These are phyloP conservation scores for Zasmidium angulare DNA, from an alignment of 2,329 filamentous ascomycete genomes.

Conservation along the genomic window DNA sequence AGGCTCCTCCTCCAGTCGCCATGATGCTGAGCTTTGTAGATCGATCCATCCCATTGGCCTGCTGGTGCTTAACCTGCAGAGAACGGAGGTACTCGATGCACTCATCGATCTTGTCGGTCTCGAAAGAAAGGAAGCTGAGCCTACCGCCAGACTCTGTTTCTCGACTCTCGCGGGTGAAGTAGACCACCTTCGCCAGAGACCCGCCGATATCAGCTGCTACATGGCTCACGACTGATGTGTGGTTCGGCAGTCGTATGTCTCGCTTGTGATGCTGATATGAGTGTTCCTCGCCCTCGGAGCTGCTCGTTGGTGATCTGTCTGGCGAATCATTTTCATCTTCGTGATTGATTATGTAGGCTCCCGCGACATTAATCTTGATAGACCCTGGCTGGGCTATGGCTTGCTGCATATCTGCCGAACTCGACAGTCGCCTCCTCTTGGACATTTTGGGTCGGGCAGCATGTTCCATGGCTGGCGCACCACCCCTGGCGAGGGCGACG, in stretches of 20 bases:
- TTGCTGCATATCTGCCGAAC: constrained; percentile 45
- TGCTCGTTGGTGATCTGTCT: constrained; percentile 40
- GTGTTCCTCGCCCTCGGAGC: constrained; percentile 46
- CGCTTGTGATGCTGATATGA: constrained; percentile 72
- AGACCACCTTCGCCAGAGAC: constrained; percentile 92
- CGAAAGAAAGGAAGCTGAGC: constrained; percentile 92
- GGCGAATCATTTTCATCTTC: constrained; percentile 47
- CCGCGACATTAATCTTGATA: constrained; percentile 93
- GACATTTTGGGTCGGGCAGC: neutral
- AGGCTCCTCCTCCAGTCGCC: constrained; percentile 93
- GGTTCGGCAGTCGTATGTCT: constrained; percentile 94
- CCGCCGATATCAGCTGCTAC: constrained; percentile 98
- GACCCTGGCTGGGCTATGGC: constrained; percentile 62
- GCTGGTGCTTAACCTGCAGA: constrained; percentile 77
- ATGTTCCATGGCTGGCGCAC: constrained; percentile 1
- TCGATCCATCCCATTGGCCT: constrained; percentile 50
- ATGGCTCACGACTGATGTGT: constrained; percentile 92
- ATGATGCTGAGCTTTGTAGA: constrained; percentile 75
- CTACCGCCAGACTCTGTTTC: constrained; percentile 72
- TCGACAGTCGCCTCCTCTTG: constrained; percentile 31
- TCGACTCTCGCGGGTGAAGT: constrained; percentile 80
- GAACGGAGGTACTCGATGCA: constrained; percentile 90
- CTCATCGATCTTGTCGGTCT: constrained; percentile 90
- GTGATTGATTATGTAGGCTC: constrained; percentile 93
- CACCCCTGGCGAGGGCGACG: too few species aligned